Conservation (phyloP, 2,329 filamentous ascomycete genomes). For the Neonectria hederae region DNA sequence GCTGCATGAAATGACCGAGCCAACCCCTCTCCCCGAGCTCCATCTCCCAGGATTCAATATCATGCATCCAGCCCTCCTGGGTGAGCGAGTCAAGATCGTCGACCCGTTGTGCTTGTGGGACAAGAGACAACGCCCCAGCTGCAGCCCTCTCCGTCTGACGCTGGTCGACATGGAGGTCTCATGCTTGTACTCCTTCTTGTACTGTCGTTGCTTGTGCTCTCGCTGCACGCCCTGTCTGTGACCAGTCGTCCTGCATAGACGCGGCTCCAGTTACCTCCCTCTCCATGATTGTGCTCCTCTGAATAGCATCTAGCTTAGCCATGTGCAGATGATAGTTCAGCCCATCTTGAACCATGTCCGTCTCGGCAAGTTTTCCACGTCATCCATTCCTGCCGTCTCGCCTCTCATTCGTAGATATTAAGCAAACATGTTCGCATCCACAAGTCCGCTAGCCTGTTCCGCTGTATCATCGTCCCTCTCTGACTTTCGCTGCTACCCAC, state of each 20-base stretch:
- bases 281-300: background rate
- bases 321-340: background rate
- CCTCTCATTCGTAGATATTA: background rate
- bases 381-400: background rate
- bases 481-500: background rate
- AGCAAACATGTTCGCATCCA: background rate
- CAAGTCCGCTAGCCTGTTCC: background rate
- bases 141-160: background rate
- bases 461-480: background rate
- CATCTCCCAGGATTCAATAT: background rate
- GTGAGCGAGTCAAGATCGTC: background rate
- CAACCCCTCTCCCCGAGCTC: background rate
- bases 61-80: background rate
- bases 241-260: background rate
- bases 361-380: background rate
- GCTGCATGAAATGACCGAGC: background rate
- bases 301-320: background rate
- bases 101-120: conserved; percentile 3
- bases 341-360: background rate
- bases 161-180: background rate
- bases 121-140: background rate
- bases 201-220: background rate
- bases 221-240: background rate
- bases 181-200: background rate
- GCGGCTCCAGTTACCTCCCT: background rate